Base-by-base conservation (phyloP, 83 land plant species). In the Picea abies region DNA sequence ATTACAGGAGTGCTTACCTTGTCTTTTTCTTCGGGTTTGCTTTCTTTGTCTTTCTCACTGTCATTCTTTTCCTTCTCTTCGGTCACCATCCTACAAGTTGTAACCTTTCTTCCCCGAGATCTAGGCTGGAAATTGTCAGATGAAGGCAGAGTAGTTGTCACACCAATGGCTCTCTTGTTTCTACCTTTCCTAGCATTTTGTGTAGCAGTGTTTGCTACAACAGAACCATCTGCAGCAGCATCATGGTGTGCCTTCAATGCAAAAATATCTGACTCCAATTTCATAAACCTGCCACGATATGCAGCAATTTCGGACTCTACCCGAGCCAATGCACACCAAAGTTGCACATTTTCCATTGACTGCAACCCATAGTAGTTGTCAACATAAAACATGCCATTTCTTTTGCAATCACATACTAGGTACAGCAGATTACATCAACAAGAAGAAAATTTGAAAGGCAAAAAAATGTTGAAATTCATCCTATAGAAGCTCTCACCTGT, bases 331-430 rank as follows among this genome's bases (percentile, higher is more conserved):
- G 79, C 80, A 86, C 37, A 65, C 83, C 85, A 72, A 1, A 86
- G 76, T 19, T 84, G 67, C 44, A 84, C 85, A 86, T 86, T 86
- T 78, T 83, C 83, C 20, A 64, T 73, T 76, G 83, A 86, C 88
- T 86, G 80, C 79, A 86, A 20, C 7, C 63, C 84, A 44, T 23
- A 16, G 47, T 10, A 11, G 25, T 79, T 60, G 70, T 37, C 3
- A 79, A 8, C 14, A 63, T 10, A 44, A 80, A 41, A 68, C 1
- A 41, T 37, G 14, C 5, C 10, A 39, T 16, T 9, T 10, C 19
- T 25, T 60, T 63, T 20, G 14, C 32, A 23, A 23, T 49, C 56
- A 49, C 56, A 49, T 49, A 10, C 12, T 10, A 52, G 26, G 47
- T 22, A 47, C 77, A 52, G 17, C 77, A 73, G 5, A 47, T 73